Percentiles rank a stretch among this genome's conserved stretches.
Evolutionary conservation across 495 filamentous ascomycete genomes (phyloP).

Genomic region (Trichocladium antarcticum): DNA sequence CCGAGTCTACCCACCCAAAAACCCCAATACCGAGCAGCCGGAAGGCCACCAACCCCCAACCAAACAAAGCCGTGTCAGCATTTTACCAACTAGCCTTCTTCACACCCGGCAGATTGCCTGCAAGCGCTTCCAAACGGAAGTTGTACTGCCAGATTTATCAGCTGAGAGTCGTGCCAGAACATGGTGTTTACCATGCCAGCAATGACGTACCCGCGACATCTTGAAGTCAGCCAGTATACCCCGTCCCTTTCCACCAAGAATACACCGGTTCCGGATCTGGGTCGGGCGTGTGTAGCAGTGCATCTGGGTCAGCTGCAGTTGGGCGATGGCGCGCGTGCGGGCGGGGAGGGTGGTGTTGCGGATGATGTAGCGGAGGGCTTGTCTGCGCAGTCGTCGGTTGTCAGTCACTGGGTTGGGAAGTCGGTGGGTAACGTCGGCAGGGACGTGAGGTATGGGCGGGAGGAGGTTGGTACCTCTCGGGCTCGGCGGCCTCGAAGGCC

Average conservation of each 20-base stretch:
- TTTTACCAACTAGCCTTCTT: constrained; percentile 89
- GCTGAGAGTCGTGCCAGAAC: neutral
- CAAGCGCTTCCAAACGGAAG: constrained; percentile 80
- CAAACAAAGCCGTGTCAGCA: neutral
- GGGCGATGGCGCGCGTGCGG: constrained; percentile 74
- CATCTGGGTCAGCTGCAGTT: constrained; percentile 88
- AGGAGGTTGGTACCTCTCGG: constrained; percentile 55
- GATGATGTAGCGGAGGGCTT: constrained; percentile 91
- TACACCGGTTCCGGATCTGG: constrained; percentile 87
- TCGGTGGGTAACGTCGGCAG: neutral
- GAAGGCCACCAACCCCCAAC: neutral
- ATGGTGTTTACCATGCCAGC: constrained; percentile 19
- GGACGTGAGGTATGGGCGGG: neutral
- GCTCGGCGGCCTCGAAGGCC: constrained; percentile 73
- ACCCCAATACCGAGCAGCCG: neutral
- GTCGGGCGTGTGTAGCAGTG: constrained; percentile 85
- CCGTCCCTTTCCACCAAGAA: constrained; percentile 72
- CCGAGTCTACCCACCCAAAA: neutral
- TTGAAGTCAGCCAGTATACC: constrained; percentile 84
- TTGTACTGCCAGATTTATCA: constrained; percentile 51
- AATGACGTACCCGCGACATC: constrained; percentile 66
- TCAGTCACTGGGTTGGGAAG: too few species aligned
- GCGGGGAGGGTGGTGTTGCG: constrained; percentile 79
- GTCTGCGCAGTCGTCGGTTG: too few species aligned
- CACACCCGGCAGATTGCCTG: constrained; percentile 83